Base-by-base conservation (phyloP, 257 asterid species). In the Henckelia pumila region DNA sequence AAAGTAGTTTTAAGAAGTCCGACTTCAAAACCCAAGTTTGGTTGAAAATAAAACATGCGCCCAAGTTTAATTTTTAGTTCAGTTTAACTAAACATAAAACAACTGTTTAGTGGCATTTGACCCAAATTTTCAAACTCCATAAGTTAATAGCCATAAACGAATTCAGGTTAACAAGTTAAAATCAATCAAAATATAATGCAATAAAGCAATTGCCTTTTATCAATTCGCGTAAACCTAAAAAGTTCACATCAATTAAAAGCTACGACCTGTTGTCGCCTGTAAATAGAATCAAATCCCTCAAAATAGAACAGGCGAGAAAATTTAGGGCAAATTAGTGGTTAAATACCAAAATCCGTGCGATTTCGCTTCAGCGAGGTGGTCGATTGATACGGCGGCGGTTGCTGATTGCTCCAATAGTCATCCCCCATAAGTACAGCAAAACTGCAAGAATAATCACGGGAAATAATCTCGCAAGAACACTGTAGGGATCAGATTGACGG, bases 341-440 rank as follows among this genome's bases (percentile, higher is more conserved):
- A 47, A 35, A 23, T 78, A 84, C 86, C 89, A 30, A 68, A 74
- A 30, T 79, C 84, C 37, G 78, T 13, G 33, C 86, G 84, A 63
- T 79, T 82, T 29, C 89, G 84, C 55, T 84, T 84, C 33, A 76
- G 78, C 72, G 76, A 33, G 2, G 82, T 75, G 7, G 77, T 47
- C 19, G 74, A 60, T 65, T 76, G 79, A 23, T 73, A 73, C 71
- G 60, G 53, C 17, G 66, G 68, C 26, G 73, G 50, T 37, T 82
- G 79, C 29, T 80, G 75, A 69, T 61, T 19, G 16, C 64, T 71
- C 88, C 86, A 80, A 62, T 71, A 83, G 8, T 66, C 80, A 67
- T 83, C 84, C 71, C 76, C 84, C 84, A 81, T 83, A 28, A 8
- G 26, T 3, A 5, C 23, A 47, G 55, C 2, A 17, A 40, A 47